phyloP scores from a whole-genome alignment of 2,329 filamentous ascomycete genomes.

The Aureobasidium sp. region DNA sequence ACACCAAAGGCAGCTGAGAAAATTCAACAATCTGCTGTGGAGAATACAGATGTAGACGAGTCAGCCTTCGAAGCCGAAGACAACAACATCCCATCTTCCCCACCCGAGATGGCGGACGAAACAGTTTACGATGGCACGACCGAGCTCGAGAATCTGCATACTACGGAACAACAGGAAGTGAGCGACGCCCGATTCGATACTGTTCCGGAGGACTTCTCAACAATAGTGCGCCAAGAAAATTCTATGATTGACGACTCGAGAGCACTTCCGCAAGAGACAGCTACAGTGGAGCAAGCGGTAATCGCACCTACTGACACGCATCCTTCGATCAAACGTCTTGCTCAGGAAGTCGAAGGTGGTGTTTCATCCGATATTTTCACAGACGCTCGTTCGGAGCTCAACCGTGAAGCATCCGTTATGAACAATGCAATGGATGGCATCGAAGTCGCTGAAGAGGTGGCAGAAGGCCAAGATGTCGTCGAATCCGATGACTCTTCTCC shows the following conservation, averaged over 20 bases:
- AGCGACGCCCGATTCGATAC: neutral
- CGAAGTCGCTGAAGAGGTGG: neutral
- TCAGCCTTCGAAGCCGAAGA: constrained; percentile 7
- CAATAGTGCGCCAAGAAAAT: neutral
- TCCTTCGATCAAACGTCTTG: neutral
- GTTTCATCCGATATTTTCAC: neutral
- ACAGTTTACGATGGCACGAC: constrained; percentile 1
- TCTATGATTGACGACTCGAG: neutral
- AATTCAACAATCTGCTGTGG: neutral
- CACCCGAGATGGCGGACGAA: constrained; percentile 12
- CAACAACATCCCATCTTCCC: constrained; percentile 14
- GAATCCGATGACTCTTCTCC: neutral
- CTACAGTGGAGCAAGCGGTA: neutral
- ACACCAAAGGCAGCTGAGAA: constrained; percentile 35
- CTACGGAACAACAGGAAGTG: neutral
- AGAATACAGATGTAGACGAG: constrained; percentile 4
- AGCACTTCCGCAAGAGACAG: neutral
- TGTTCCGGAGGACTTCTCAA: neutral
- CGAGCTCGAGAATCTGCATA: neutral
- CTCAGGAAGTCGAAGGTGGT: neutral
- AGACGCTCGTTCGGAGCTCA: neutral
- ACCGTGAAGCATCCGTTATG: neutral
- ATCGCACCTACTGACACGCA: neutral
- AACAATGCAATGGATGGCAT: no score
- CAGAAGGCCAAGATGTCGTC: neutral